Conservation (phyloP, 1,284 basidiomycete species). For the Gymnopus androsaceus region DNA sequence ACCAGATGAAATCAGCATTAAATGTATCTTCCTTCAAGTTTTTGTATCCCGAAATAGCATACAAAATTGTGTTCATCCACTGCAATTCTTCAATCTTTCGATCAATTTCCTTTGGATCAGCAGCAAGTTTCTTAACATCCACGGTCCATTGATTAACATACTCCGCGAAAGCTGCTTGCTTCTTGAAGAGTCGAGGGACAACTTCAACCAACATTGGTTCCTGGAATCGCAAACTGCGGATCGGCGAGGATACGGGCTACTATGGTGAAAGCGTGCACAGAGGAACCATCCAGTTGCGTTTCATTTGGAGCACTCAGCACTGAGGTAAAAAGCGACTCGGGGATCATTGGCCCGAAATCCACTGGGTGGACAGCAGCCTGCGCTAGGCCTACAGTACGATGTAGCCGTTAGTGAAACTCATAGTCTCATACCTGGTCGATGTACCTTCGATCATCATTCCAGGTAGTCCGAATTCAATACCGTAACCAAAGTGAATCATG, state of each 20-base stretch:
- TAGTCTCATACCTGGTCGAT: too few species aligned
- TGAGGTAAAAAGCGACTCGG: constrained; percentile 16
- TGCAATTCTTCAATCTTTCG: constrained; percentile 50
- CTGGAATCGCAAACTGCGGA: constrained; percentile 38
- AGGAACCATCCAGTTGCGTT: constrained; percentile 36
- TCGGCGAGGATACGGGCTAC: constrained; percentile 49
- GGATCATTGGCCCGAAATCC: constrained; percentile 21
- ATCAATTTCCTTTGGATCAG: constrained; percentile 36
- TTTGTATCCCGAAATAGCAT: constrained; percentile 43
- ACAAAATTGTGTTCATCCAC: constrained; percentile 44
- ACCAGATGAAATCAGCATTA: constrained; percentile 49
- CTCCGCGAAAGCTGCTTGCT: constrained; percentile 44
- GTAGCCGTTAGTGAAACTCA: constrained; percentile 23
- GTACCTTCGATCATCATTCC: constrained; percentile 70
- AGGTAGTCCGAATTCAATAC: constrained; percentile 60
- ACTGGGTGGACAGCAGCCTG: constrained; percentile 41
- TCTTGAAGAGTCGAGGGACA: constrained; percentile 39
- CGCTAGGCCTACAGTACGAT: constrained; percentile 41
- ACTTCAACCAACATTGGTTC: constrained; percentile 29
- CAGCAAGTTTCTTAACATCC: constrained; percentile 33
- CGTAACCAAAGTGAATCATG: constrained; percentile 66
- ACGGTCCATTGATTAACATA: constrained; percentile 55
- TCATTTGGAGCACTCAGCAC: constrained; percentile 24
- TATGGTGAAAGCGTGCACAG: constrained; percentile 45
- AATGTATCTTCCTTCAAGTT: constrained; percentile 43